A percentile compares a stretch with the other conserved stretches of the same genome.
These are phyloP conservation scores for Chaetoceros muelleri DNA, from an alignment of 108 stramenopile genomes.

Conservation along the genomic window DNA sequence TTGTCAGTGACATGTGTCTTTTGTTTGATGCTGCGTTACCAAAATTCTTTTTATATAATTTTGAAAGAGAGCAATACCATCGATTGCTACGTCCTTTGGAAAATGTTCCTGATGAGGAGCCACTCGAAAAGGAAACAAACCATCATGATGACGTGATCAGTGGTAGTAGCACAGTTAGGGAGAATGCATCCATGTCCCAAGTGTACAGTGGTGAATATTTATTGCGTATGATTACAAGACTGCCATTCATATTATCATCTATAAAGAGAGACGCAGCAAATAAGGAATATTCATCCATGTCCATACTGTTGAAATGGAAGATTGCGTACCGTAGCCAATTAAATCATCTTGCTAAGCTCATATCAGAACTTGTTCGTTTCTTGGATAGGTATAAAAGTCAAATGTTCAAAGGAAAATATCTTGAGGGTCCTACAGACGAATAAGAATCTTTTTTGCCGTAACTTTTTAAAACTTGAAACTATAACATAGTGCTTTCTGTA, in stretches of 20 bases:
- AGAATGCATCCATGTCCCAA: background rate
- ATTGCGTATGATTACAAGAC: background rate
- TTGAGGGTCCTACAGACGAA: background rate
- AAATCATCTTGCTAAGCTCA: background rate
- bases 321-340: background rate
- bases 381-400: background rate
- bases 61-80: background rate
- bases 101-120: too few species aligned
- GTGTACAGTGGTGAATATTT: background rate
- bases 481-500: background rate
- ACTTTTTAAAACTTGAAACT: background rate
- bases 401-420: background rate
- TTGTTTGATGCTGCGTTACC: background rate
- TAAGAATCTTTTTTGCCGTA: background rate
- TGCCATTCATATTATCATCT: background rate
- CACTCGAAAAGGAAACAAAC: too few species aligned
- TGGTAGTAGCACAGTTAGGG: too few species aligned
- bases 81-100: too few species aligned
- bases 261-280: background rate
- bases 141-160: too few species aligned
- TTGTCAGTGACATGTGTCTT: background rate
- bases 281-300: too few species aligned
- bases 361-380: background rate
- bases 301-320: too few species aligned
- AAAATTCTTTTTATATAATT: background rate